phyloP scores from a whole-genome alignment of 1,139 yeast species.

The Nakaseomyces nivariensis region DNA sequence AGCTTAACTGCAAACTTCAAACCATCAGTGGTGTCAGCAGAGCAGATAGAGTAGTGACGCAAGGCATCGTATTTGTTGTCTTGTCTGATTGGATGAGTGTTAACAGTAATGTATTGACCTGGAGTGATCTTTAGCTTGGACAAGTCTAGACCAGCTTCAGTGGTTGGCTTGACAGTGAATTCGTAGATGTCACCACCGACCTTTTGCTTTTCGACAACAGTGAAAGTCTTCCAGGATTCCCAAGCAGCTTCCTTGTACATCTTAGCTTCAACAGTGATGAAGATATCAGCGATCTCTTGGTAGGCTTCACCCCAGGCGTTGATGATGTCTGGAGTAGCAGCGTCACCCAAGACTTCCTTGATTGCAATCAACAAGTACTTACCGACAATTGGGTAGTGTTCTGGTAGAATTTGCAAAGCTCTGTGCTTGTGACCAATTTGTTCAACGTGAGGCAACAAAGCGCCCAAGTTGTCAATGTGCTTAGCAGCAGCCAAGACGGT shows the following conservation, averaged over 20 bases:
- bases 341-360: conserved; percentile 44
- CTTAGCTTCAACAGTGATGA: conserved; percentile 46
- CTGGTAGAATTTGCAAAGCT: conserved; percentile 51
- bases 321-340: conserved; percentile 47
- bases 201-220: conserved; percentile 34
- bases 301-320: conserved; percentile 63
- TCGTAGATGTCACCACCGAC: conserved; percentile 41
- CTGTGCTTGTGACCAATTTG: conserved; percentile 59
- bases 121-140: conserved; percentile 30
- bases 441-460: conserved; percentile 44
- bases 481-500: conserved; percentile 55
- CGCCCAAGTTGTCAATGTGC: conserved; percentile 50
- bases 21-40: conserved; percentile 17
- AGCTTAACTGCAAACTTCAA: conserved; percentile 41
- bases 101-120: conserved; percentile 56
- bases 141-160: conserved; percentile 29
- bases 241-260: conserved; percentile 41
- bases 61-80: conserved; percentile 25
- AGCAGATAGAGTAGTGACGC: conserved; percentile 28
- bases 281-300: conserved; percentile 49
- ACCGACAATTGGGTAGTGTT: conserved; percentile 61
- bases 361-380: conserved; percentile 44
- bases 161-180: conserved; percentile 43
- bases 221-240: conserved; percentile 48
- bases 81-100: conserved; percentile 32